These are phyloP conservation scores for Apiotrichum montevideense DNA, from an alignment of 1,284 basidiomycete species.

Conservation along the genomic window DNA sequence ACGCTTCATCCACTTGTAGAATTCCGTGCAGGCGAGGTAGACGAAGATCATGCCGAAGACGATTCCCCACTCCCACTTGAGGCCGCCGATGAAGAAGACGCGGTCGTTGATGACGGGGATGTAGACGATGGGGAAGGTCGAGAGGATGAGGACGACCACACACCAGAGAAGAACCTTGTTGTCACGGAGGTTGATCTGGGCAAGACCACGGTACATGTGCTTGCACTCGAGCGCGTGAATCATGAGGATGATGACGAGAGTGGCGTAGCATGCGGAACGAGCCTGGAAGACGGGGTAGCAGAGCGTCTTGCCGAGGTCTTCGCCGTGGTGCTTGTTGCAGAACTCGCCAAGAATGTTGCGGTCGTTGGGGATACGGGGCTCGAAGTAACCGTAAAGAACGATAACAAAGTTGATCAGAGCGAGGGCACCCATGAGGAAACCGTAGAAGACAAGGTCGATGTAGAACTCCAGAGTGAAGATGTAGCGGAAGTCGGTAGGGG, in stretches of 20 bases:
- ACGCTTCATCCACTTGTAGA: conserved; percentile 39
- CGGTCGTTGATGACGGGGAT: conserved; percentile 46
- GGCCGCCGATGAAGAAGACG: conserved; percentile 39
- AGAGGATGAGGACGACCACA: conserved; percentile 36
- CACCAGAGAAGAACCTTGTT: conserved; percentile 56
- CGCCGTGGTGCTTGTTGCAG: conserved; percentile 50
- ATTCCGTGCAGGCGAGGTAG: conserved; percentile 36
- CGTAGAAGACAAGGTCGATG: conserved; percentile 59
- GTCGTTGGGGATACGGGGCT: conserved; percentile 10
- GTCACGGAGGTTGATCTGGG: conserved; percentile 52
- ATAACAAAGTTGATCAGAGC: conserved; percentile 55
- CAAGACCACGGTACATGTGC: conserved; percentile 43
- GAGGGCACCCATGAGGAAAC: conserved; percentile 57
- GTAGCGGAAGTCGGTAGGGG: conserved; percentile 52
- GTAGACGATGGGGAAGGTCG: conserved; percentile 45
- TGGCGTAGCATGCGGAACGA: conserved; percentile 54
- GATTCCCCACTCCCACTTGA: conserved; percentile 48
- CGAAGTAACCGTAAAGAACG: conserved; percentile 55
- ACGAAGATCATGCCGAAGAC: conserved; percentile 45
- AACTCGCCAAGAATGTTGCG: conserved; percentile 16
- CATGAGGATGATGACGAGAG: conserved; percentile 53
- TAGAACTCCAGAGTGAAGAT: conserved; percentile 55
- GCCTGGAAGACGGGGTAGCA: conserved; percentile 52
- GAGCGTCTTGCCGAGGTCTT: conserved; percentile 10
- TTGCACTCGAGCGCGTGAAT: conserved; percentile 47